Base-by-base conservation (phyloP, 345 rosid genomes). In the Firmiana major region DNA sequence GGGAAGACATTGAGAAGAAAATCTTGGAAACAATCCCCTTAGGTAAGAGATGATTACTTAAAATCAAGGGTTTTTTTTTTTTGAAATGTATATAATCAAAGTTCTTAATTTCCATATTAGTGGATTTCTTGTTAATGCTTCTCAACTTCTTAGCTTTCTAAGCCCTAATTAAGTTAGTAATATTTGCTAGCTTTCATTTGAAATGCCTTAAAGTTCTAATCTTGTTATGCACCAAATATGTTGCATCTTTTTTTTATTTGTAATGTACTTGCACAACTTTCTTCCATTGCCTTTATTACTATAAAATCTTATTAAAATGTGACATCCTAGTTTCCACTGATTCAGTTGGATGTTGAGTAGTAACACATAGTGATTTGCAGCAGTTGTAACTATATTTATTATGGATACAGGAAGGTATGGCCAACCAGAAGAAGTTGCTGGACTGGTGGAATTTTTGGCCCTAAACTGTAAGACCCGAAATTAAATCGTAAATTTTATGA, bases 381-480 rank as follows among this genome's bases (percentile, higher is more conserved):
- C 6, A 10, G 9, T 81, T 26, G 34, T 74, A 42, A 70, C 36
- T 31, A n/a, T 76, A 10, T 64, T 65, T 75, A 15, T 66, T 63
- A 34, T 80, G 43, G 60, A 64, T 83, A 54, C 92, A 97, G 99
- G 97, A 74, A 87, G 99, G 76, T 97, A 93, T 78, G 99, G 99
- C 64, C 97, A 86, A 84, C 95, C 99, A 2, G 97, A 94, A 86
- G 99, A 94, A 86, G 99, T 97, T 78, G 99, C 98, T 9, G 97
- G 98, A 81, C 86, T 94, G 83, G 99, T 93, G 78, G 98, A 96
- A 85, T 96, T 93, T 84, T 87, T 93, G 86, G 98, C 98, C 78
- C 86, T 92, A 28, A 90, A 85, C 79, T n/a, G n/a, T n/a, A n/a
- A n/a, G n/a, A n/a, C n/a, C n/a, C n/a, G n/a, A n/a, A n/a, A n/a